These are phyloP conservation scores for Vanrija sp. DNA, from an alignment of 1,284 basidiomycete genomes.

Conservation along the genomic window DNA sequence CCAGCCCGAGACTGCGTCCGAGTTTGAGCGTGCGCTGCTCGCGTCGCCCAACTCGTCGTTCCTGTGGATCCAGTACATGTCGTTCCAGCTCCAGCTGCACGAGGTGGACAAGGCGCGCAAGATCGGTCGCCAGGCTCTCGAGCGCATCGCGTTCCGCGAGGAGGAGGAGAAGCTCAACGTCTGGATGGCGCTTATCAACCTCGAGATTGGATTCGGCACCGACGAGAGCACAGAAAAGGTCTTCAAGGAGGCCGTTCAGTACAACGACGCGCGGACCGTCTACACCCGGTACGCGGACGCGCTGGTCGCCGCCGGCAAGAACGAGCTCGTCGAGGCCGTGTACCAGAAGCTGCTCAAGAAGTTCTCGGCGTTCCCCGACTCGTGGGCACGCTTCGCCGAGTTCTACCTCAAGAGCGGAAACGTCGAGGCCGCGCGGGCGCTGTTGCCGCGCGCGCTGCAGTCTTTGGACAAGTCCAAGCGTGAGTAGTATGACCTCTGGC, in stretches of 20 bases:
- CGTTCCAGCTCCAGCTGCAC: conserved; percentile 91
- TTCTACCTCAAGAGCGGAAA: conserved; percentile 65
- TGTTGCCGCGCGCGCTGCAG: conserved; percentile 85
- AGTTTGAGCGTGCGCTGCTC: conserved; percentile 90
- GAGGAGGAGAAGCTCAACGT: conserved; percentile 96
- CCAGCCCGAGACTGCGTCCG: conserved; percentile 82
- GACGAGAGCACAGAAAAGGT: conserved; percentile 69
- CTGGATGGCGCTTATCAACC: conserved; percentile 93
- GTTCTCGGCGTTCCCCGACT: conserved; percentile 84
- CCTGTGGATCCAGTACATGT: conserved; percentile 99
- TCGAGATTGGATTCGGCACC: conserved; percentile 92
- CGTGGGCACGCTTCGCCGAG: conserved; percentile 85
- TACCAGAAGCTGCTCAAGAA: conserved; percentile 83
- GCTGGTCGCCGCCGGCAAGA: conserved; percentile 75
- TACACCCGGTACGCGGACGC: conserved; percentile 80
- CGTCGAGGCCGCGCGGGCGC: conserved; percentile 73
- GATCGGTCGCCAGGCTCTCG: conserved; percentile 77
- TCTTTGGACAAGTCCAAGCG: conserved; percentile 93
- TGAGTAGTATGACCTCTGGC: conserved; percentile 50
- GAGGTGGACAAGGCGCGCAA: conserved; percentile 91
- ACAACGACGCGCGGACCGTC: conserved; percentile 89
- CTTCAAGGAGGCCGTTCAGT: conserved; percentile 85
- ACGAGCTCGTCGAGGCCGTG: conserved; percentile 75
- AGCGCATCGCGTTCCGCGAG: conserved; percentile 90
- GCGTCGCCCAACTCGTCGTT: conserved; percentile 97